Evolutionary conservation across 768 basidiomycete species (phyloP), one percentile per base, ranked within the genome.

Genomic region (Pilatotrama ljubarskyi): DNA sequence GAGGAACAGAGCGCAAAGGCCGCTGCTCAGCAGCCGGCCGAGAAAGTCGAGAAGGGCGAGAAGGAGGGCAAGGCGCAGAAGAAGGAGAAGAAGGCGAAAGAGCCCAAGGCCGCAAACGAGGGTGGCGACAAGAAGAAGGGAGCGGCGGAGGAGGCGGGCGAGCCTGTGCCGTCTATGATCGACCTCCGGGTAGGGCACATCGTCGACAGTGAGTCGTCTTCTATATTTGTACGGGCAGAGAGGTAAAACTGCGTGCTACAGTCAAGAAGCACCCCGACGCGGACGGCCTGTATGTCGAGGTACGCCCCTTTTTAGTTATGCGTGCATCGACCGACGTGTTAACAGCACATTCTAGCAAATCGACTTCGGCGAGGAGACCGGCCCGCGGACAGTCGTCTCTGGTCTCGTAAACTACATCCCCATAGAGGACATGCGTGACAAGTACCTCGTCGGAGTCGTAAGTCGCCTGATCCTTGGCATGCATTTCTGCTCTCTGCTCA

Each of bases 251-350:
- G 13, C 44, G n/a, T 6, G 9, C 18, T 44, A 10, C 69, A 96
- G 96, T 98, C 68, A 87, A 86, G 75, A 93, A 91, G 68, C 97
- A 99, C 71, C 96, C 97, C 15, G 97, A 99, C 69, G 97, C 97
- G 2, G 97, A 98, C 69, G 87, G 93, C 50, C 82, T 99, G n/a
- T 99, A 98, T 70, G 84, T 98, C 61, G 96, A 98, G 82, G 91
- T 86, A 69, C 36, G 78, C 59, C 11, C 32, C 5, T 52, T 3
- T 9, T 3, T 9, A 32, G 29, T 32, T 5, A 10, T 37, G 22
- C 14, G 14, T 18, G 15, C 7, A 26, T 18, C 2, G 24, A 29
- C 7, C 13, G 25, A 4, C 8, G 1, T 18, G 20, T 24, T 10
- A 17, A 22, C 10, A 24, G 7, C 13, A 1, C 18, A 20, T 35